Base-by-base conservation (phyloP, 768 basidiomycete genomes). In the Leccinellum luteum region DNA sequence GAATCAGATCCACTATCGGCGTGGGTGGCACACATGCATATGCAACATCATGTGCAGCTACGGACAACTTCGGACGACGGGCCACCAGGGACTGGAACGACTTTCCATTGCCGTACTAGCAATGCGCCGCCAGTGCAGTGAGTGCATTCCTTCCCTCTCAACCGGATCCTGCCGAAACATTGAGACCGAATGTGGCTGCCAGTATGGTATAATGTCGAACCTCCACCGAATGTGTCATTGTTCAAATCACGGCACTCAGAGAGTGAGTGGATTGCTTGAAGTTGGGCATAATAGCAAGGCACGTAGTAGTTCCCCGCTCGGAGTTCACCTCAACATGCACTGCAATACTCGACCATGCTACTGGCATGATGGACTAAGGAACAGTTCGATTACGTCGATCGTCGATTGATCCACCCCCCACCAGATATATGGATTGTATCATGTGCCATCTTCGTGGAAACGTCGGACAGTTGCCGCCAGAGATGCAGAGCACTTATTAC, bases 271-370 rank as follows among this genome's bases (percentile, higher is more conserved):
- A 5, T 10, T 9, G 1, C 17, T 21, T 19, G 14, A 6, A 32
- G 19, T 28, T 35, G 19, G 45, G 28, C 60, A 64, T 64, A 60
- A 60, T 21, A 53, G 21, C 48, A n/a, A 51, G 21, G 32, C 7
- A 13, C 8, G 34, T 3, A 34, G 19, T 13, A n/a, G n/a, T 47
- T 19, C 23, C 9, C n/a, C n/a, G n/a, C n/a, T n/a, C n/a, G 23
- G 3, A 7, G 43, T 15, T 50, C 21, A 19, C 8, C 12, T 50
- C 30, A 45, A 28, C 47, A 48, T 6, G 2, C 51, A 52, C 31
- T 6, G 0, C 32, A 31, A 35, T 4, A 35, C 23, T 54, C 12
- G 6, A 59, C 48, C 6, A 58, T 67, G 62, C 34, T 56, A 34
- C 41, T 64, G 51, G 59, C 25, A 25, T 67, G n/a, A 61, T 45